Evolutionary conservation across 495 filamentous ascomycete genomes (phyloP).

Genomic region (Hypoxylon fragiforme): DNA sequence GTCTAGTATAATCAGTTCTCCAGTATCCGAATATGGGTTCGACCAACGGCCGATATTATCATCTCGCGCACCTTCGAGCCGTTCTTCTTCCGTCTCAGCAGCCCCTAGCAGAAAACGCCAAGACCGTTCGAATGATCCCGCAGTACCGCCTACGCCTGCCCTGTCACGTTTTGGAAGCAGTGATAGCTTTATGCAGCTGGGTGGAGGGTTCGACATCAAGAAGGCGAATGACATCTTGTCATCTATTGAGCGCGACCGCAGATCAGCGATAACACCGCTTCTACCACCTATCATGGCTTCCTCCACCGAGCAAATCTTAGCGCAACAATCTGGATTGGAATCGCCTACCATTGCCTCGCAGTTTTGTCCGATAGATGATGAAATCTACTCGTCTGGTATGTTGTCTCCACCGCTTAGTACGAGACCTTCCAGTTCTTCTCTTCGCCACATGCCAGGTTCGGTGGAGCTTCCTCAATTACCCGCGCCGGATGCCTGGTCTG

Average conservation of each 20-base stretch:
- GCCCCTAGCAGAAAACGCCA: constrained; percentile 54
- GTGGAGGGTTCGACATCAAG: constrained; percentile 60
- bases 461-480: constrained; percentile 54
- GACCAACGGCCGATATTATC: constrained; percentile 47
- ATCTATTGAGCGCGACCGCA: constrained; percentile 61
- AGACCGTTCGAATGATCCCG: constrained; percentile 56
- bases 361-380: constrained; percentile 26
- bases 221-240: constrained; percentile 55
- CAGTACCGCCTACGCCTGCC: constrained; percentile 66
- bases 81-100: constrained; percentile 71
- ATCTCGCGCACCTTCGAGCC: constrained; percentile 60
- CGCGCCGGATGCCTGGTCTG: constrained; percentile 74
- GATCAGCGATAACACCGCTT: constrained; percentile 75
- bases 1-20: constrained; percentile 49
- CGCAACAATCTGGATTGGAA: constrained; percentile 76
- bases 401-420: constrained; percentile 79
- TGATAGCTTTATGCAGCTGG: constrained; percentile 43
- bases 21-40: constrained; percentile 51
- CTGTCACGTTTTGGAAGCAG: constrained; percentile 67
- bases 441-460: constrained; percentile 51
- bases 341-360: constrained; percentile 65
- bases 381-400: constrained; percentile 41
- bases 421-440: constrained; percentile 77
- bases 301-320: constrained; percentile 34
- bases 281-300: constrained; percentile 76